Base-by-base conservation (phyloP, 2,329 filamentous ascomycete genomes). In the Cylindrodendrum hubeiense region DNA sequence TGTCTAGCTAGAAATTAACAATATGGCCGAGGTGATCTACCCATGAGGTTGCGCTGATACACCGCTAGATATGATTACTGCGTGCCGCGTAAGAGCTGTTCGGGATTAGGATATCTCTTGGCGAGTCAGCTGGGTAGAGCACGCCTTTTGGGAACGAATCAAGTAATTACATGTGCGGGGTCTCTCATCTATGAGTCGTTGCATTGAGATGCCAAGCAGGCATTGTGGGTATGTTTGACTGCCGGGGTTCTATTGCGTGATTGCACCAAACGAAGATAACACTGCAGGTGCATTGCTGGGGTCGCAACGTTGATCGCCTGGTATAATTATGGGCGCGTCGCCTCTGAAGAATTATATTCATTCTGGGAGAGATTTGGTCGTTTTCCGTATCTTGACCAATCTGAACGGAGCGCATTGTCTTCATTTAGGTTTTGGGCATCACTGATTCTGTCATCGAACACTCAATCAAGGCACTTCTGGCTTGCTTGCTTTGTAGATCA, bases 181-280 rank as follows among this genome's bases (percentile, higher is more conserved):
- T 28, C 33, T 26, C 13, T 57, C 15, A 24, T 44, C 54, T 37
- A 49, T 57, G 26, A 13, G 24, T 15, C 21, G 26, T 39, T 15
- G 30, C 37, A 39, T 19, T 33, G 19, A 49, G 4, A 9, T n/a
- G 15, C 13, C 30, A 17, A 3, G 21, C 15, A 19, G 33, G 17
- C 12, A 10, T 12, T 39, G 15, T 57, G 8, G 43, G 37, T 21
- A 41, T 57, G 33, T 57, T 57, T 57, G 54, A 49, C 49, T 30
- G 54, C 54, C 30, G 44, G 44, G 44, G 54, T 17, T n/a, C 30
- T 37, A 57, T 57, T 57, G 54, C 54, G 54, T 57, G 54, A 57
- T 57, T 49, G 43, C 44, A 28, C n/a, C 30, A 19, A 34, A 24
- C 34, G 19, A 26, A 26, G 43, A 47, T 57, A 46, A 37, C 49